Conservation (phyloP, 257 asterid genomes). For the Penstemon barbatus region DNA sequence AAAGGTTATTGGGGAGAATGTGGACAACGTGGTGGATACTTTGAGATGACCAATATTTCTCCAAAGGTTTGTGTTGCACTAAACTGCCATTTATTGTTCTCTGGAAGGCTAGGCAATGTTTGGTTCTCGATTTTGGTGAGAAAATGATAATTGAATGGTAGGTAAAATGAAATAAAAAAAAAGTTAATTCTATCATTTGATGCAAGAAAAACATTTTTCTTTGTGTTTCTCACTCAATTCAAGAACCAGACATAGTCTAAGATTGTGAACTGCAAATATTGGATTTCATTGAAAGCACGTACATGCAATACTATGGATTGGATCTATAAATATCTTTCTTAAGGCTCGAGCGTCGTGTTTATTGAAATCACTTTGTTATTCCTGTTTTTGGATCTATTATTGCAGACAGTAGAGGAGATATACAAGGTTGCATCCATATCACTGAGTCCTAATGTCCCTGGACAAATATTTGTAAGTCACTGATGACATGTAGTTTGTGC, state of each 20-base stretch:
- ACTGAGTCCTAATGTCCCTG: slow-evolving; percentile 97
- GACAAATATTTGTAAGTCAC: slow-evolving; percentile 85
- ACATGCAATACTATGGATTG: not conserved
- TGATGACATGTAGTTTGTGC: not conserved
- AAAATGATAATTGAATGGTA: too few relatives aligned
- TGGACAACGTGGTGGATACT: slow-evolving; percentile 99
- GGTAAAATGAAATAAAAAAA: too few relatives aligned
- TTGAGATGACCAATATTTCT: slow-evolving; percentile 93
- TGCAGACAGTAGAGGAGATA: slow-evolving; percentile 94
- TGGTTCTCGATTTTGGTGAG: too few relatives aligned
- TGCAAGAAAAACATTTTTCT: too few relatives aligned
- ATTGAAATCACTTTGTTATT: not conserved
- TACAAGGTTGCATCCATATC: slow-evolving; percentile 96
- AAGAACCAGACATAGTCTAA: not conserved
- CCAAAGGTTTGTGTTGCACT: slow-evolving; percentile 60
- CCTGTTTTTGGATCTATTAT: slow-evolving; percentile 4
- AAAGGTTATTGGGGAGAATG: slow-evolving; percentile 98
- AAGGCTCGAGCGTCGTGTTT: not conserved
- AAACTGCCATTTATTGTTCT: not conserved
- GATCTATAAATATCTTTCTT: not conserved
- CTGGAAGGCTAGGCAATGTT: too few relatives aligned
- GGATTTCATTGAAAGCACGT: not conserved
- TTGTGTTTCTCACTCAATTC: too few relatives aligned
- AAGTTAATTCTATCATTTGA: too few relatives aligned
- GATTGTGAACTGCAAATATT: slow-evolving; percentile 1